These are phyloP conservation scores for Russula dissimulans DNA, from an alignment of 768 basidiomycete species.

Conservation along the genomic window DNA sequence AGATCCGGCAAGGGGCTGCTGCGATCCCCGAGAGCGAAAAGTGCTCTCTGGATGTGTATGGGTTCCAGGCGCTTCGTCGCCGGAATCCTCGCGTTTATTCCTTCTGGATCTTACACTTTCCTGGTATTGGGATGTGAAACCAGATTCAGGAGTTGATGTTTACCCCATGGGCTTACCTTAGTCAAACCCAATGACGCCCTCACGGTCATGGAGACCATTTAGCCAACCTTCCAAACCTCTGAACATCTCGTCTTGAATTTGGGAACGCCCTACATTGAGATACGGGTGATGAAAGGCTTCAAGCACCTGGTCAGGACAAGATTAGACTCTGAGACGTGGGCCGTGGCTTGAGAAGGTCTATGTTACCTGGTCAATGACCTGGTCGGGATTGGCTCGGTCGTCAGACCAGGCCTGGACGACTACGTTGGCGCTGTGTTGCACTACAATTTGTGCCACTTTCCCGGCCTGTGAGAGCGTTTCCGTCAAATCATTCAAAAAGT, in stretches of 20 bases:
- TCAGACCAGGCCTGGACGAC: slow-evolving; percentile 53
- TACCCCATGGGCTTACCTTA: slow-evolving; percentile 33
- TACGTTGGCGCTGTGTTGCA: slow-evolving; percentile 49
- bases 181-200: slow-evolving; percentile 40
- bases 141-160: neutral
- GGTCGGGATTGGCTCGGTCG: slow-evolving; percentile 35
- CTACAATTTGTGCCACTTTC: slow-evolving; percentile 59
- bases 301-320: slow-evolving; percentile 32
- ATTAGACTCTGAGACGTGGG: neutral
- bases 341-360: neutral
- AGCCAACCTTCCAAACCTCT: slow-evolving; percentile 47
- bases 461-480: slow-evolving; percentile 34
- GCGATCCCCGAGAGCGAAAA: too few species aligned
- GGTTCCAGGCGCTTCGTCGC: too few species aligned
- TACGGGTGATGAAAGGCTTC: slow-evolving; percentile 66
- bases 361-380: slow-evolving; percentile 37
- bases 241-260: slow-evolving; percentile 54
- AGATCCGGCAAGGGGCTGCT: neutral
- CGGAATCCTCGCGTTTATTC: too few species aligned
- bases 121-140: neutral
- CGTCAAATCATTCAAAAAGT: neutral
- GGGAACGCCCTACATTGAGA: slow-evolving; percentile 43
- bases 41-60: too few species aligned
- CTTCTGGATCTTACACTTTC: slow-evolving; percentile 1
- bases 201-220: slow-evolving; percentile 37